phyloP scores from a whole-genome alignment of 2,329 filamentous ascomycete species.

The Geosmithia morbida region DNA sequence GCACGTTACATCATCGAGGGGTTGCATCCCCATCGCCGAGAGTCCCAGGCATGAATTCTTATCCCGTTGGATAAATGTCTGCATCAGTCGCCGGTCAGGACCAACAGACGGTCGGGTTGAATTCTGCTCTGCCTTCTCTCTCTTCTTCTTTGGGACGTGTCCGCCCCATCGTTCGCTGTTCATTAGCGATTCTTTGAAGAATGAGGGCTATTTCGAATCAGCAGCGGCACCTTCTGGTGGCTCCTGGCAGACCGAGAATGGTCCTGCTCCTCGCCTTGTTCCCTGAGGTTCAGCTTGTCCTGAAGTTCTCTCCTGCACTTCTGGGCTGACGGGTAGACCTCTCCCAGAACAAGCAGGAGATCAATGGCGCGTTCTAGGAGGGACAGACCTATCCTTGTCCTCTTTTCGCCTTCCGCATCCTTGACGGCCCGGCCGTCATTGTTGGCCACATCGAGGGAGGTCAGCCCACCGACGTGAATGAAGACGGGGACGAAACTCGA shows the following conservation, averaged over 20 bases:
- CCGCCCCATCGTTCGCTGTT: too few species aligned
- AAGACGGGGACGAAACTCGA: conserved; percentile 1
- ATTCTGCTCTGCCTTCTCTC: too few species aligned
- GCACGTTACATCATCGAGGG: too few species aligned
- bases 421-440: background rate
- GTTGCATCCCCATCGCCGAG: too few species aligned
- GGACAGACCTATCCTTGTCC: background rate
- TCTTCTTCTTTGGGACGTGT: too few species aligned
- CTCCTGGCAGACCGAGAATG: background rate
- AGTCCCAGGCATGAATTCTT: too few species aligned
- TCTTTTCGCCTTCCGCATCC: background rate
- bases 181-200: too few species aligned
- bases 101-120: too few species aligned
- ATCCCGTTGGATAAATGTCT: too few species aligned
- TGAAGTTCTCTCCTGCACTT: background rate
- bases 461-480: background rate
- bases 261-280: background rate
- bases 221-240: background rate
- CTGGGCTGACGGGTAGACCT: background rate
- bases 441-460: background rate
- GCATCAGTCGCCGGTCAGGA: too few species aligned
- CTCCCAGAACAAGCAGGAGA: background rate
- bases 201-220: background rate
- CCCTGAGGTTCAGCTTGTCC: background rate
- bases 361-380: background rate